Percentiles rank a stretch among this genome's conserved stretches.
Conservation (phyloP, 352 stramenopile species). For the Thalassiosira exigua region DNA sequence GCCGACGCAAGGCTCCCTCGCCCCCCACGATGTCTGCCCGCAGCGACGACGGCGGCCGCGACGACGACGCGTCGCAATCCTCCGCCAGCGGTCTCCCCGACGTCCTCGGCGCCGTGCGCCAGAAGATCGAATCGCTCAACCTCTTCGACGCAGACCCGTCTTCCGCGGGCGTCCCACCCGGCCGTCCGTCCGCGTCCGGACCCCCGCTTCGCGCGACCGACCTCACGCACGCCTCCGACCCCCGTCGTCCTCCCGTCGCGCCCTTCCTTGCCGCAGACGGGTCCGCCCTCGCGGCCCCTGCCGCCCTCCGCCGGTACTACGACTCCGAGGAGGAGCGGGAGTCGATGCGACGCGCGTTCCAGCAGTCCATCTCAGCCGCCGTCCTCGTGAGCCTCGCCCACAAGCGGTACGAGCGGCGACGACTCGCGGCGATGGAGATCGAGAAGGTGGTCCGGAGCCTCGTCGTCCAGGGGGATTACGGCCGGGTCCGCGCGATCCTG, state of each 20-base stretch:
- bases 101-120: slow-evolving; percentile 75
- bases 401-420: slow-evolving; percentile 82
- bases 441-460: slow-evolving; percentile 82
- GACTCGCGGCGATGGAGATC: slow-evolving; percentile 86
- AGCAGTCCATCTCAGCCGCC: slow-evolving; percentile 79
- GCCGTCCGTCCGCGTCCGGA: background rate
- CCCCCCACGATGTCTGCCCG: background rate
- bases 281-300: background rate
- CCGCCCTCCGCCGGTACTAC: slow-evolving; percentile 45
- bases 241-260: background rate
- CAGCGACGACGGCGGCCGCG: too few relatives aligned
- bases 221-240: slow-evolving; percentile 2
- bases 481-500: slow-evolving; percentile 77
- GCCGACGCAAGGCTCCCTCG: background rate
- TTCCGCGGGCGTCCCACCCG: background rate
- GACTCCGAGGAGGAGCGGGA: slow-evolving; percentile 69
- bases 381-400: slow-evolving; percentile 82
- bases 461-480: slow-evolving; percentile 72
- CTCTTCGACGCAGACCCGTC: slow-evolving; percentile 72
- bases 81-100: slow-evolving; percentile 64
- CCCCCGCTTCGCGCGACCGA: slow-evolving; percentile 1
- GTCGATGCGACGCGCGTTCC: slow-evolving; percentile 72
- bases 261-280: background rate
- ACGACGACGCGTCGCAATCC: slow-evolving; percentile 15
- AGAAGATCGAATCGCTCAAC: slow-evolving; percentile 82